Conservation (phyloP, 1,139 yeast species). For the Debaryomyces sp. region DNA sequence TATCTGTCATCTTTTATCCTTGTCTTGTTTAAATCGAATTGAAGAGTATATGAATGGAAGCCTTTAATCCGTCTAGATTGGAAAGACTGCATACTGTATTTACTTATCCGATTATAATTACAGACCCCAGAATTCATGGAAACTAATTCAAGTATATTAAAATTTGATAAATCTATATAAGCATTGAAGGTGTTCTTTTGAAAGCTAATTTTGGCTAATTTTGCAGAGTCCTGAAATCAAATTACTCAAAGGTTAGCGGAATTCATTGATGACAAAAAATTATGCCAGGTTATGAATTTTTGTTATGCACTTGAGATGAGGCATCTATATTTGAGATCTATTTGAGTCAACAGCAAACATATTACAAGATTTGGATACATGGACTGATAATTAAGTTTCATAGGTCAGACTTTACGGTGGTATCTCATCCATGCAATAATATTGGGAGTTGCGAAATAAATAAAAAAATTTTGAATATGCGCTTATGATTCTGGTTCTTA, state of each 20-base stretch:
- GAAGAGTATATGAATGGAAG: neutral
- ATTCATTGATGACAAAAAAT: neutral
- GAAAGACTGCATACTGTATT: neutral
- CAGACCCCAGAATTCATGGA: neutral
- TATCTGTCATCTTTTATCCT: constrained; percentile 11
- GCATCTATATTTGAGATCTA: neutral
- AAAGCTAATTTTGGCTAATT: neutral
- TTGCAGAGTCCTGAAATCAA: neutral
- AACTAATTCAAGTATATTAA: too few species aligned
- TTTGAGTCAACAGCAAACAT: neutral
- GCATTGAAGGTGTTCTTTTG: neutral
- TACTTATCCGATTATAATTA: neutral
- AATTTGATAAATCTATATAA: too few species aligned
- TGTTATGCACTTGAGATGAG: neutral
- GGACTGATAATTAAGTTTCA: neutral
- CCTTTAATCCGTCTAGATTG: neutral
- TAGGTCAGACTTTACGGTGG: neutral
- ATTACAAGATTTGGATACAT: neutral
- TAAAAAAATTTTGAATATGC: neutral
- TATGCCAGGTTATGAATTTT: neutral
- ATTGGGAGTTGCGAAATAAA: neutral
- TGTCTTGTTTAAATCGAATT: neutral
- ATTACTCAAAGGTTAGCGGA: neutral
- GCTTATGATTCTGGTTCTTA: neutral
- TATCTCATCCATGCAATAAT: neutral